These are phyloP conservation scores for Achaetomiella virescens DNA, from an alignment of 495 filamentous ascomycete species.

Conservation along the genomic window DNA sequence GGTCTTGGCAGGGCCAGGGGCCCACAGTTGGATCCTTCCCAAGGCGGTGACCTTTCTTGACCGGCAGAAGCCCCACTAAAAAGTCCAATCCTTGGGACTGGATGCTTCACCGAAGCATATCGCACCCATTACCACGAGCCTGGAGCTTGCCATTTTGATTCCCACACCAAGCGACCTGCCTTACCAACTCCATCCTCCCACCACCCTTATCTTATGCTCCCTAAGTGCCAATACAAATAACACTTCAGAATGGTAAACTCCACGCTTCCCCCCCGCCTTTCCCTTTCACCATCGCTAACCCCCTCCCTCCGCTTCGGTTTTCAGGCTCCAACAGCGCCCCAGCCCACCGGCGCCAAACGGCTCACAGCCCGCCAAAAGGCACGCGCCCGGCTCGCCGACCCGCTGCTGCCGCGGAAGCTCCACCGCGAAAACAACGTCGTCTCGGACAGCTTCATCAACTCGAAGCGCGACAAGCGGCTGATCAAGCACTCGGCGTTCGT, in stretches of 20 bases:
- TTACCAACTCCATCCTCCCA: background rate
- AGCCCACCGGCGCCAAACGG: slow-evolving; percentile 19
- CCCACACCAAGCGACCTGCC: too few species aligned
- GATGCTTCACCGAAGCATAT: background rate
- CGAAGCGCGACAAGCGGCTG: slow-evolving; percentile 69
- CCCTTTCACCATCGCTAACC: background rate
- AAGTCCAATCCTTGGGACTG: slow-evolving; percentile 16
- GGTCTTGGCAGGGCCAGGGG: slow-evolving; percentile 1
- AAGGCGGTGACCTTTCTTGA: slow-evolving; percentile 20
- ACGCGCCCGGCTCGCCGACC: slow-evolving; percentile 27
- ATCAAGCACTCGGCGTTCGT: slow-evolving; percentile 74
- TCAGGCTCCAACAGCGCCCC: slow-evolving; percentile 29
- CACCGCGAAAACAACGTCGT: slow-evolving; percentile 36
- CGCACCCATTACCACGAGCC: background rate
- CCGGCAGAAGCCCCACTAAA: slow-evolving; percentile 24
- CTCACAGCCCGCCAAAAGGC: slow-evolving; percentile 28
- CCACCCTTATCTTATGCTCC: background rate
- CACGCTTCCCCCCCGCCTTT: background rate
- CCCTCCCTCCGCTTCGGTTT: background rate
- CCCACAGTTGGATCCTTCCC: background rate
- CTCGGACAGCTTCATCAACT: slow-evolving; percentile 47
- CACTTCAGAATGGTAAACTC: slow-evolving; percentile 14
- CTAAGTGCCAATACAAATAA: background rate
- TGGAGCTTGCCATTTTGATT: background rate
- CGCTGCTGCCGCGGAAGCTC: slow-evolving; percentile 34